Base-by-base conservation (phyloP, 2,329 filamentous ascomycete genomes). In the Aotearoamyces nothofagi region DNA sequence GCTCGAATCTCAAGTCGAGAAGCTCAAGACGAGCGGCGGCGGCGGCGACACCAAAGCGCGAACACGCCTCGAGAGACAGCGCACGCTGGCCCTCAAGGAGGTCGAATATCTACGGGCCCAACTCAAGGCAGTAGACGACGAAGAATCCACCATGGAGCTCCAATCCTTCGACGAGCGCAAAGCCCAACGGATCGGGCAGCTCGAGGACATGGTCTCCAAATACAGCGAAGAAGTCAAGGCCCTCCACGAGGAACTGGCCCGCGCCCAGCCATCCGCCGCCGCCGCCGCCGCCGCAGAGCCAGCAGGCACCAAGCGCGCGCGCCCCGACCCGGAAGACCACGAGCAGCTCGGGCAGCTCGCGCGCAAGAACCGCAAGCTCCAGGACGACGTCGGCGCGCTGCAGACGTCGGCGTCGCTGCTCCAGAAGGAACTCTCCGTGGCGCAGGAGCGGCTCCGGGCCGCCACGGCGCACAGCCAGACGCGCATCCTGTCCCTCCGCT, bases 21-120 rank as follows among this genome's bases (percentile, higher is more conserved):
- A 73, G 38, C 54, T 78, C 9, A 80, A 75, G 3, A 53, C 58
- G 1, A 56, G 56, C 15, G 58, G 51, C 4, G 55, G 60, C 4
- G 46, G 55, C 2, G 63, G 57, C 12, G 58, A 61, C 10, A 78
- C 82, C 44, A 78, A 84, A 53, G 66, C 69, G 1, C 75, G 73
- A 24, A 59, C 78, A 30, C 70, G 90, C 17, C 58, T 94, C 0
- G 87, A 98, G 43, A 68, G 90, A 33, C 87, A 96, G 49, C 79
- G 82, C 33, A 70, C 67, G 1, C 65, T 98, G 5, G 83, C 86
- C 0, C 65, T 83, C 14, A 94, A 94, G 47, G 92, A 98, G 50
- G 82, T 90, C 1, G 86, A 94, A 41, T 93, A 92, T 49, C 66
- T 98, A 5, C 79, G 90, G 13, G 87, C 83, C 1, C 90, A 98